Base-by-base conservation (phyloP, 2,329 filamentous ascomycete species). In the Thelonectria olida region DNA sequence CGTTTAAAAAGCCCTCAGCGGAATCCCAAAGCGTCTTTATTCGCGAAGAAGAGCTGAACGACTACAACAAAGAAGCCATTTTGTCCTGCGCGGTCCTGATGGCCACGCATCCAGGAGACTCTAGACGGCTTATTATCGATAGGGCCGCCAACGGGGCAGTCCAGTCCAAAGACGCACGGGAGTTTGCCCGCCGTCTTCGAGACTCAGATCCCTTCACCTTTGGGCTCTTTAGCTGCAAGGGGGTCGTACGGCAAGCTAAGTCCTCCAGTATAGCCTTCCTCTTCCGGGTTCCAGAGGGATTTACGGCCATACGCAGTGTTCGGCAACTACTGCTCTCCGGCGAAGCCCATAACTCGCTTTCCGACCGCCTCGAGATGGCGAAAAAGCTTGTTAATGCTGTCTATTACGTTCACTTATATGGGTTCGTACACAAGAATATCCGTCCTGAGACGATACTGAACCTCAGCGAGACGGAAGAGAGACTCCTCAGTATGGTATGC, bases 341-440 rank as follows among this genome's bases (percentile, higher is more conserved):
- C 12, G 2, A 41, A 36, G 9, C 6, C 20, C 27, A n/a, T 31
- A n/a, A n/a, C 12, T 54, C 12, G 42, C 60, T 39, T n/a, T 47
- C 31, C 38, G 48, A 20, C 25, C 57, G 57, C 4, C 50, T 64
- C 22, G 38, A 22, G 2, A 27, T 34, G 44, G 49, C 49, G 3
- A 22, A 34, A 8, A 34, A 62, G 31, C 54, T 68, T 4, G 65
- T 61, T 17, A 57, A 45, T 3, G 58, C 65, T 5, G 51, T 71
- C 74, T 5, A 72, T 79, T 64, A 55, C n/a, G 78, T 84, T 9
- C 79, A 84, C 72, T 80, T 82, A 3, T 75, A 74, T 23, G 72
- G 70, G 10, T 80, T 82, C 52, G 81, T 83, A 6, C 81, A 84
- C 70, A 84, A 83, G 62, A 80, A 76, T 55, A 78, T 84, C 38